These are phyloP conservation scores for Trypethelium eluteriae DNA, from an alignment of 495 filamentous ascomycete genomes.

Conservation along the genomic window DNA sequence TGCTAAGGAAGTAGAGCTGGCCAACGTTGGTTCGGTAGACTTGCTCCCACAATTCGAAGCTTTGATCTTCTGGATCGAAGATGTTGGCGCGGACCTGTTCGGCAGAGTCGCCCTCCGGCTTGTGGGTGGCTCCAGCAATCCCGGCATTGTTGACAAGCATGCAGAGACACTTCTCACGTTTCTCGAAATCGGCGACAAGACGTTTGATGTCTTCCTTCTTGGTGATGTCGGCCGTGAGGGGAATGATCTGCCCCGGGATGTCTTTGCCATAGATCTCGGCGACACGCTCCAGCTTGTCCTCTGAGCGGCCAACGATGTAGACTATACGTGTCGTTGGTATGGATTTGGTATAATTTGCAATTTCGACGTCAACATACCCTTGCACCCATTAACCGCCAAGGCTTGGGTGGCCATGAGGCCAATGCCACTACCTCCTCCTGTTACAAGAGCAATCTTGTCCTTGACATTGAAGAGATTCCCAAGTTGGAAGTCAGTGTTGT, in stretches of 20 bases:
- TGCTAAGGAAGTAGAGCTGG: slow-evolving; percentile 27
- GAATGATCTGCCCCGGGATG: slow-evolving; percentile 51
- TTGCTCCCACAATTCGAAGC: slow-evolving; percentile 25
- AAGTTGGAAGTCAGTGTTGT: slow-evolving; percentile 46
- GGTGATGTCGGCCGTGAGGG: slow-evolving; percentile 46
- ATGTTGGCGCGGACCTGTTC: slow-evolving; percentile 29
- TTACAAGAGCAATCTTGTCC: slow-evolving; percentile 49
- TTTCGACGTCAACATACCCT: slow-evolving; percentile 7
- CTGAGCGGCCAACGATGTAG: slow-evolving; percentile 53
- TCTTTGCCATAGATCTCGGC: slow-evolving; percentile 40
- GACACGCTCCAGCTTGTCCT: slow-evolving; percentile 49
- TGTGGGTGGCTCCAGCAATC: slow-evolving; percentile 31
- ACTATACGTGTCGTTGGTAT: slow-evolving; percentile 17
- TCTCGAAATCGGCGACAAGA: slow-evolving; percentile 41
- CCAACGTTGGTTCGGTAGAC: slow-evolving; percentile 30
- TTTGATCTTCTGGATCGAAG: slow-evolving; percentile 25
- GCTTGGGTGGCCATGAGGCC: slow-evolving; percentile 47
- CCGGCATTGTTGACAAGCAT: slow-evolving; percentile 55
- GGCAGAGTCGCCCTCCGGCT: slow-evolving; percentile 23
- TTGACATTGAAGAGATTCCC: slow-evolving; percentile 50
- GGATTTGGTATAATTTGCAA: neutral
- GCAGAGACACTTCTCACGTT: slow-evolving; percentile 41
- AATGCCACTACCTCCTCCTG: slow-evolving; percentile 43
- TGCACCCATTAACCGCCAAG: slow-evolving; percentile 52
- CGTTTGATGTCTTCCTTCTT: slow-evolving; percentile 41